Evolutionary conservation across 345 rosid genomes (phyloP), one percentile per base, ranked within the genome.

Genomic region (Aurinia saxatilis): DNA sequence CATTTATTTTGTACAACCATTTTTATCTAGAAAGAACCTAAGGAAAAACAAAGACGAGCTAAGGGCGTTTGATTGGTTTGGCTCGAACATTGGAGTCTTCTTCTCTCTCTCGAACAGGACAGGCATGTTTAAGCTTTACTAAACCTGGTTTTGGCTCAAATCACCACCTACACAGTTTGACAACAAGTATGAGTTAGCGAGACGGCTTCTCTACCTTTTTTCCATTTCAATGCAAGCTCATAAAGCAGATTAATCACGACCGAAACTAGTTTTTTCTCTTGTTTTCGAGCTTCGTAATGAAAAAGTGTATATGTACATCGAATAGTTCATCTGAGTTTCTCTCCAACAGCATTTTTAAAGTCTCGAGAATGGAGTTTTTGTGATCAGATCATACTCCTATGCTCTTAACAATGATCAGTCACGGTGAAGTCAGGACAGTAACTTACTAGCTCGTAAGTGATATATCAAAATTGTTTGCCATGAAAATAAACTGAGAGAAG

Each of bases 151-250:
- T 50, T 50, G 27, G 34, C 61, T 60, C 39, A 17, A 18, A 60
- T 45, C 68, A 36, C 6, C 51, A 70, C 63, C 74, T 70, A 47
- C 57, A 70, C 63, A 55, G 58, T 38, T 52, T 54, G 38, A 47
- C 49, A 60, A 60, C 25, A 70, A 56, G 38, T 14, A 54, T 2
- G 45, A 70, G 63, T 69, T 61, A 69, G 62, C 27, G 18, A 34
- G 46, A 33, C 47, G 49, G 14, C 45, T 57, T 67, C 57, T 38
- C 34, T 66, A 21, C 5, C 13, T 29, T 35, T 31, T 57, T n/a
- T n/a, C n/a, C 12, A 47, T 25, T 47, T 46, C 16, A 21, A 60
- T 42, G 52, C 41, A 21, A 54, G 27, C 12, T 33, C 45, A 19
- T 15, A 21, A 33, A 34, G 36, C 27, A 65, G 30, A 13, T 18